Conservation (phyloP, 2,329 filamentous ascomycete species). For the Fusarium algeriense region DNA sequence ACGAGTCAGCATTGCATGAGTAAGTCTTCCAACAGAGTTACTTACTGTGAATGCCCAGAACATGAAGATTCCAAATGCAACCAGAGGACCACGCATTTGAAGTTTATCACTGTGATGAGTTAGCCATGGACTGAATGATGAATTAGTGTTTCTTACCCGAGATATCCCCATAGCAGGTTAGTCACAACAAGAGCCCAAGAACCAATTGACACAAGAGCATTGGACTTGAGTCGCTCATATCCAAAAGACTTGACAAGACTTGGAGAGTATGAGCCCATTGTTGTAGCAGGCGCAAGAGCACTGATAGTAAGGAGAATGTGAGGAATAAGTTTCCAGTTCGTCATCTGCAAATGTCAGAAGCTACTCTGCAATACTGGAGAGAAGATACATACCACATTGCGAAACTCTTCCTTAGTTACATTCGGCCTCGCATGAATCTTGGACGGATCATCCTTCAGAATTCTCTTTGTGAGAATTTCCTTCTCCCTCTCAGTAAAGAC, state of each 20-base stretch:
- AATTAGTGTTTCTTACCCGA: background rate
- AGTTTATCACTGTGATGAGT: constrained; percentile 33
- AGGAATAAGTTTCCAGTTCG: constrained; percentile 54
- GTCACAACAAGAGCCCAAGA: constrained; percentile 51
- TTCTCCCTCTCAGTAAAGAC: constrained; percentile 53
- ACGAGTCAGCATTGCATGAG: background rate
- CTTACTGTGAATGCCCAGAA: constrained; percentile 36
- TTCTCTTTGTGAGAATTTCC: constrained; percentile 51
- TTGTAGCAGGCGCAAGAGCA: constrained; percentile 33
- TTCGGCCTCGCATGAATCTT: constrained; percentile 49
- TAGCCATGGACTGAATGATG: background rate
- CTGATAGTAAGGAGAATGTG: constrained; percentile 47
- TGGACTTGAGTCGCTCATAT: constrained; percentile 49
- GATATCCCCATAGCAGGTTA: constrained; percentile 51
- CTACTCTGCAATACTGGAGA: background rate
- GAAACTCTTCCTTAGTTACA: constrained; percentile 51
- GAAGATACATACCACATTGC: constrained; percentile 47
- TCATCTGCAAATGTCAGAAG: constrained; percentile 45
- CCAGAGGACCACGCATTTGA: constrained; percentile 38
- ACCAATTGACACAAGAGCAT: constrained; percentile 52
- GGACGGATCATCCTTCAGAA: constrained; percentile 47
- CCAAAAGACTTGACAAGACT: constrained; percentile 51
- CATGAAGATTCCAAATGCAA: constrained; percentile 30
- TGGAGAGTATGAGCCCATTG: constrained; percentile 39
- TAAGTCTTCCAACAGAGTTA: background rate